Evolutionary conservation across 257 asterid genomes (phyloP).

Genomic region (Solanum peruvianum): DNA sequence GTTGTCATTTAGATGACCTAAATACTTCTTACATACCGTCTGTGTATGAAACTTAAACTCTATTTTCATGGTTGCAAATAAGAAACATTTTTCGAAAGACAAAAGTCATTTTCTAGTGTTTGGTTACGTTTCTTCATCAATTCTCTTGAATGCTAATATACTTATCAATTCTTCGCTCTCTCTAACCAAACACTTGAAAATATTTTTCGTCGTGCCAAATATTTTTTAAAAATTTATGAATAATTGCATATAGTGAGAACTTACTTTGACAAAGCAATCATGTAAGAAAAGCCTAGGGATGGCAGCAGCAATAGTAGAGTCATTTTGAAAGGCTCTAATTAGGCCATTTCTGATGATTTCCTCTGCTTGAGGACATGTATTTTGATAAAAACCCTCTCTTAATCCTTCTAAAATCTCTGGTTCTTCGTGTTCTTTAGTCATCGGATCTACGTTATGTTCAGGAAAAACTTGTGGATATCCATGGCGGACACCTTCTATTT

Average conservation of each 20-base stretch:
- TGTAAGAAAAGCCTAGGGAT: conserved; percentile 43
- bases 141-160: not conserved
- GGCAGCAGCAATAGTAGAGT: conserved; percentile 35
- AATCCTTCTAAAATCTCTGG: not conserved
- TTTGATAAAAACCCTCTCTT: conserved; percentile 21
- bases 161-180: not conserved
- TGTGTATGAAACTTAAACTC: not conserved
- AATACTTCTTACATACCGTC: not conserved
- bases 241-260: not conserved
- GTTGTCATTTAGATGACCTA: not conserved
- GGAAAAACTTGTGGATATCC: not conserved
- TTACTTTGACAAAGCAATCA: conserved; percentile 53
- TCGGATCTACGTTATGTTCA: not conserved
- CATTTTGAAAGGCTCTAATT: conserved; percentile 10
- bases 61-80: not conserved
- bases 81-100: not conserved
- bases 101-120: not conserved
- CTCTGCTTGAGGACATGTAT: conserved; percentile 50
- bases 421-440: too few relatives aligned
- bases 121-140: not conserved
- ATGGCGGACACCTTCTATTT: not conserved
- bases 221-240: not conserved
- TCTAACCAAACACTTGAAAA: not conserved
- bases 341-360: conserved; percentile 20
- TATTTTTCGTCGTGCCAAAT: not conserved